Evolutionary conservation across 2,329 filamentous ascomycete species (phyloP).

Genomic region (Cladobotryum protrusum): DNA sequence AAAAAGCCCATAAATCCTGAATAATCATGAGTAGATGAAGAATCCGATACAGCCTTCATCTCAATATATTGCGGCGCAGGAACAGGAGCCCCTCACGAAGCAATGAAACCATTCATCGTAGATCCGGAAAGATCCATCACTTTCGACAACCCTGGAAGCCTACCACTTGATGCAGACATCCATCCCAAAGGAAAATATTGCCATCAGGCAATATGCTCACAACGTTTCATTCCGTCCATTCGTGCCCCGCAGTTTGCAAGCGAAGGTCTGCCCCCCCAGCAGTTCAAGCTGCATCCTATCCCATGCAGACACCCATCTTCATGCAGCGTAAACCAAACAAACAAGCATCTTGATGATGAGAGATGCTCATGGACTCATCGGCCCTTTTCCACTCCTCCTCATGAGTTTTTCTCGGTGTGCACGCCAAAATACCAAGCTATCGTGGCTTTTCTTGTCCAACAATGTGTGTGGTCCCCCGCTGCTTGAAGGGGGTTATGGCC

Average conservation of each 20-base stretch:
- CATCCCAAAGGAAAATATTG: background rate
- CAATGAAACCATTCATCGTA: constrained; percentile 13
- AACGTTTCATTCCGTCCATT: constrained; percentile 2
- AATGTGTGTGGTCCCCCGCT: no score
- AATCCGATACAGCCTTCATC: background rate
- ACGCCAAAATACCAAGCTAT: no score
- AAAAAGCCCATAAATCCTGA: no score
- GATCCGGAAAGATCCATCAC: constrained; percentile 8
- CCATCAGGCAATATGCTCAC: background rate
- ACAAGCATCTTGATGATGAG: no score
- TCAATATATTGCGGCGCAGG: constrained; percentile 7
- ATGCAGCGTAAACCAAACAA: background rate
- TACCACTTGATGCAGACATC: background rate
- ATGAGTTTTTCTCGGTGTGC: no score
- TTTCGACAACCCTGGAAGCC: background rate
- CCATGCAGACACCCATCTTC: background rate
- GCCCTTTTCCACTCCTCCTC: no score
- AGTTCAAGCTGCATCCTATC: no score
- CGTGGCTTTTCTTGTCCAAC: no score
- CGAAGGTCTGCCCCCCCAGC: background rate
- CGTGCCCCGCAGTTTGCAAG: background rate
- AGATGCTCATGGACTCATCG: no score
- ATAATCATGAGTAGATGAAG: no score
- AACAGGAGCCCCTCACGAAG: constrained; percentile 4
- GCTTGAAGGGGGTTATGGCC: no score